phyloP scores from a whole-genome alignment of 2,329 filamentous ascomycete genomes.

The Escovopsis weberi region DNA sequence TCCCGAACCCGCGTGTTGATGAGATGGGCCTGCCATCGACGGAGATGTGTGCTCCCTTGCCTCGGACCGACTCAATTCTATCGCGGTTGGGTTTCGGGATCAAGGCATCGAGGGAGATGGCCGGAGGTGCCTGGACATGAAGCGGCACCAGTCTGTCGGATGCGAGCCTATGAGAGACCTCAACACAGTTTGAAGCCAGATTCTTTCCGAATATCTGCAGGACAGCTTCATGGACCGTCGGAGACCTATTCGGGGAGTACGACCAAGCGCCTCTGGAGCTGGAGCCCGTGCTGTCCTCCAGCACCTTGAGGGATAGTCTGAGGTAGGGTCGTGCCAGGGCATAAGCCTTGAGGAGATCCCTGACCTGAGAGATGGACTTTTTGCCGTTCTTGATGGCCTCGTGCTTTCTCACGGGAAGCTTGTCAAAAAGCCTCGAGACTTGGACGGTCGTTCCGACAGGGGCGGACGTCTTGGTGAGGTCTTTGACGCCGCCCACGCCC shows the following conservation, averaged over 20 bases:
- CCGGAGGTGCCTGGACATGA: not conserved
- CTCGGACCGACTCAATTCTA: slow-evolving; percentile 21
- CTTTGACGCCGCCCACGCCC: slow-evolving; percentile 16
- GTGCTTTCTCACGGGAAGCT: slow-evolving; percentile 49
- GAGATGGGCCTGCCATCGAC: slow-evolving; percentile 54
- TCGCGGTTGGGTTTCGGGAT: slow-evolving; percentile 39
- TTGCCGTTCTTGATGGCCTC: slow-evolving; percentile 39
- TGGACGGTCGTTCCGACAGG: slow-evolving; percentile 56
- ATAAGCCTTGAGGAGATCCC: slow-evolving; percentile 46
- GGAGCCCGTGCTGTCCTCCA: slow-evolving; percentile 30
- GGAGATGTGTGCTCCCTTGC: slow-evolving; percentile 46
- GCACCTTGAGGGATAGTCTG: slow-evolving; percentile 44
- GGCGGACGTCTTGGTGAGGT: slow-evolving; percentile 27
- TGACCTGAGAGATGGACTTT: slow-evolving; percentile 43
- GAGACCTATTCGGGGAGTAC: slow-evolving; percentile 28
- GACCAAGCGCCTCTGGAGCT: slow-evolving; percentile 29
- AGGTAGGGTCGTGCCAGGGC: slow-evolving; percentile 50
- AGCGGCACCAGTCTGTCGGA: not conserved
- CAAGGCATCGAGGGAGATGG: slow-evolving; percentile 37
- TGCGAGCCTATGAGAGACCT: slow-evolving; percentile 10
- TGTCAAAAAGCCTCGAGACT: slow-evolving; percentile 42
- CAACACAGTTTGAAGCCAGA: slow-evolving; percentile 39
- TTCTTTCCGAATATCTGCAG: slow-evolving; percentile 47
- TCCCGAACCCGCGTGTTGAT: slow-evolving; percentile 37
- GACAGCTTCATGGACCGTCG: slow-evolving; percentile 39